Base-by-base conservation (phyloP, 2,329 filamentous ascomycete genomes). In the Myriosclerotinia curreyana region DNA sequence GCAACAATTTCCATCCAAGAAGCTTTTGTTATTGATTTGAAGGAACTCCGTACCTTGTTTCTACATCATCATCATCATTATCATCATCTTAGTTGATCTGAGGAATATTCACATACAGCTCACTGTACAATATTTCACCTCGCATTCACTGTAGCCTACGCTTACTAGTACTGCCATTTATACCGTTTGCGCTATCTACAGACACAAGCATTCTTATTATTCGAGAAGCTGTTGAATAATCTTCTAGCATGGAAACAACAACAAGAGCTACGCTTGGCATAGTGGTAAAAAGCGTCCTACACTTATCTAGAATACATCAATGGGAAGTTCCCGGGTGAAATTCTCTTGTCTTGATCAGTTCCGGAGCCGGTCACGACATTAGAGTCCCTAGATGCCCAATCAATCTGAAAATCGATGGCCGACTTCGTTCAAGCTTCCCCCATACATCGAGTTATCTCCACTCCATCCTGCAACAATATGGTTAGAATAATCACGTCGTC, bases 381-480 rank as follows among this genome's bases (percentile, higher is more conserved):
- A 14, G 15, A 28, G 20, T n/a, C 20, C 12, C n/a, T 12, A 17
- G 42, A n/a, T 48, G 7, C 28, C n/a, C 3, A n/a, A 4, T 17
- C n/a, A 4, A 17, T 40, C 12, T 34, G n/a, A 4, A 25, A 44
- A n/a, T 58, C 12, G 22, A 36, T 6, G 42, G 25, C 28, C 7
- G 12, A 25, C 42, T 36, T 36, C 14, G 7, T 25, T n/a, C 42
- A 36, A 48, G 28, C 40, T 28, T 36, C 40, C 17, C 60, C 51
- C 20, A 56, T 15, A 40, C 60, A 62, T n/a, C 50, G 60, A 25
- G 60, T 62, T 48, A 62, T 56, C 17, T 62, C 60, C 9, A 62
- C 40, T 36, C 60, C 60, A 28, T 62, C 60, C 60, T 62, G 14
- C 11, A 11, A 9, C 15, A 54, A 11, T 14, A n/a, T 36, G 31